Base-by-base conservation (phyloP, 177 flowering plant species). In the Tripterygium wilfordii region DNA sequence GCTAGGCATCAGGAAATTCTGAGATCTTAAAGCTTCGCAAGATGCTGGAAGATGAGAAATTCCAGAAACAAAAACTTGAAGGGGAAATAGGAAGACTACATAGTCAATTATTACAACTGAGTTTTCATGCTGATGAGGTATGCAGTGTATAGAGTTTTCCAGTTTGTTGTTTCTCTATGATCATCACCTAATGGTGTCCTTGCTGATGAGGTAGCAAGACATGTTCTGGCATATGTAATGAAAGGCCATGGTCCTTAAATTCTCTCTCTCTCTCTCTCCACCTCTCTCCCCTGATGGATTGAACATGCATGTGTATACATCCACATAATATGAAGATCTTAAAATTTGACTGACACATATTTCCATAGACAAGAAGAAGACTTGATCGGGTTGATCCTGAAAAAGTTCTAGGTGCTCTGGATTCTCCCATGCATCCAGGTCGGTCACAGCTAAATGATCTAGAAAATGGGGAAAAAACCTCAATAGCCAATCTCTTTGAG, bases 61-160 rank as follows among this genome's bases (percentile, higher is more conserved):
- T 26, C 42, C 74, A 78, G 56, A 89, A 75, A 51, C 67, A 70
- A 56, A 87, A 87, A 55, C 95, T 84, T 61, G 92, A 87, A 67
- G 80, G 76, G 50, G 97, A 92, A 55, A 84, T 92, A 54, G 66
- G 77, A 35, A 43, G 62, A 25, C 64, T 92, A 40, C 91, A 66
- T 49, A 75, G 70, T 62, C 95, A 84, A 62, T 56, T 92, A 61
- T 49, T 89, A 69, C 95, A 88, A 49, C 32, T 88, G 43, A 88
- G 88, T 74, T 76, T 75, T 66, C 81, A 83, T 61, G 88, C 98
- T 61, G 94, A 92, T 64, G 85, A 86, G 96, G 96, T 92, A 69
- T 41, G 65, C 29, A 41, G 5, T 46, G 5, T 45, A 12, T 6
- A 23, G 39, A 18, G 3, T 40, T 2, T 18, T 13, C 12, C 1